Conservation (phyloP, 148 eudicot genomes). For the Amaranthus hypochondriacus region DNA sequence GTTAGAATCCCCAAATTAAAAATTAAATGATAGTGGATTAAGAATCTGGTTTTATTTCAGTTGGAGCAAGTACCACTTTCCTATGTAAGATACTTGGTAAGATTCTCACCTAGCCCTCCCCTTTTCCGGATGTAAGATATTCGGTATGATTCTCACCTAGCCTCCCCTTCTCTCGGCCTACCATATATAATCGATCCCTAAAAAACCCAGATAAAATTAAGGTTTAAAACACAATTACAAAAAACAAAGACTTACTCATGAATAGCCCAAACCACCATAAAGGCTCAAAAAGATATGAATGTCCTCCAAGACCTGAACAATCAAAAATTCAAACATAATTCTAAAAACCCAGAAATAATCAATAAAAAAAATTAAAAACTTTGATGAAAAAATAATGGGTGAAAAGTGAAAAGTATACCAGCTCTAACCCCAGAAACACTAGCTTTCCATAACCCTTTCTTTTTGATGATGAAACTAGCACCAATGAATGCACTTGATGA, state of each 20-base stretch:
- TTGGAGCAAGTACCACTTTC: too few species aligned
- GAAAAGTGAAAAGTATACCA: constrained; percentile 30
- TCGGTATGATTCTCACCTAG: too few species aligned
- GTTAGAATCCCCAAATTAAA: too few species aligned
- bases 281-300: constrained; percentile 64
- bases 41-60: too few species aligned
- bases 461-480: constrained; percentile 68
- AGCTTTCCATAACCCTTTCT: constrained; percentile 69
- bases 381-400: neutral
- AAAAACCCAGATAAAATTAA: neutral
- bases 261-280: constrained; percentile 79
- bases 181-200: too few species aligned
- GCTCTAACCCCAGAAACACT: constrained; percentile 67
- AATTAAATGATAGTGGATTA: too few species aligned
- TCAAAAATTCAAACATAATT: constrained; percentile 10
- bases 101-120: too few species aligned
- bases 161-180: too few species aligned
- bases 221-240: constrained; percentile 3
- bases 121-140: too few species aligned
- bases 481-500: constrained; percentile 67
- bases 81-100: too few species aligned
- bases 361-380: constrained; percentile 2
- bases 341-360: constrained; percentile 4
- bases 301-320: constrained; percentile 54
- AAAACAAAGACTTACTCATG: constrained; percentile 43